Conservation (phyloP, 2,329 filamentous ascomycete genomes). For the Chaetothyriales sp. region DNA sequence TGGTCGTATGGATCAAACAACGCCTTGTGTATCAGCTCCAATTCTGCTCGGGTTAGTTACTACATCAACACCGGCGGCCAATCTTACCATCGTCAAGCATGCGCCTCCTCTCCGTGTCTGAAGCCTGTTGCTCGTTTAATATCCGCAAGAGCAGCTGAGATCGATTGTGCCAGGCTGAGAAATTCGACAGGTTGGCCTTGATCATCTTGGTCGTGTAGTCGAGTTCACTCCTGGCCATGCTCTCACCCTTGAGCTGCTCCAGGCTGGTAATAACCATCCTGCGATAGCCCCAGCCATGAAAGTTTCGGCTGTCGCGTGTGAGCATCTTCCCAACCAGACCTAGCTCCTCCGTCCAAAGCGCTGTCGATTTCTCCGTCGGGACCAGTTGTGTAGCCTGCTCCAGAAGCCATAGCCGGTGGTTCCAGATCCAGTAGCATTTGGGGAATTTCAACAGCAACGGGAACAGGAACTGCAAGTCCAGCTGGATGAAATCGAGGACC, state of each 20-base stretch:
- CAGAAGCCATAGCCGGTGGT: conserved; percentile 77
- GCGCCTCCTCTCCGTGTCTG: conserved; percentile 44
- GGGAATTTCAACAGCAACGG: conserved; percentile 72
- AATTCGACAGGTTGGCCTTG: conserved; percentile 71
- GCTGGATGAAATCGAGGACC: conserved; percentile 43
- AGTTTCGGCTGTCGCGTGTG: conserved; percentile 70
- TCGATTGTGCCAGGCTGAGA: conserved; percentile 90
- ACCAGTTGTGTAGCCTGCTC: conserved; percentile 53
- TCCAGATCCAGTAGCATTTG: conserved; percentile 99
- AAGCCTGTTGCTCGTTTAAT: conserved; percentile 54
- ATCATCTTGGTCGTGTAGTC: conserved; percentile 87
- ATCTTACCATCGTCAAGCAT: conserved; percentile 56
- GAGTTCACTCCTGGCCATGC: conserved; percentile 67
- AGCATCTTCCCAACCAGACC: conserved; percentile 78
- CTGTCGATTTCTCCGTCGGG: conserved; percentile 38
- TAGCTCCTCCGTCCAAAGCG: conserved; percentile 74
- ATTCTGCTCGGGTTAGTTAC: conserved; percentile 36
- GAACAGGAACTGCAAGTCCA: conserved; percentile 69
- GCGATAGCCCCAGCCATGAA: conserved; percentile 91
- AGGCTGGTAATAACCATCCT: conserved; percentile 62
- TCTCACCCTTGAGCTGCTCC: conserved; percentile 44
- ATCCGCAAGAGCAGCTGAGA: conserved; percentile 68
- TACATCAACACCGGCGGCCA: background rate
- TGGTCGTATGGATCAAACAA: conserved; percentile 88
- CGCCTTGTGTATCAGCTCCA: conserved; percentile 58